These are phyloP conservation scores for Yarrowia sp. DNA, from an alignment of 805 yeast genomes.

Conservation along the genomic window DNA sequence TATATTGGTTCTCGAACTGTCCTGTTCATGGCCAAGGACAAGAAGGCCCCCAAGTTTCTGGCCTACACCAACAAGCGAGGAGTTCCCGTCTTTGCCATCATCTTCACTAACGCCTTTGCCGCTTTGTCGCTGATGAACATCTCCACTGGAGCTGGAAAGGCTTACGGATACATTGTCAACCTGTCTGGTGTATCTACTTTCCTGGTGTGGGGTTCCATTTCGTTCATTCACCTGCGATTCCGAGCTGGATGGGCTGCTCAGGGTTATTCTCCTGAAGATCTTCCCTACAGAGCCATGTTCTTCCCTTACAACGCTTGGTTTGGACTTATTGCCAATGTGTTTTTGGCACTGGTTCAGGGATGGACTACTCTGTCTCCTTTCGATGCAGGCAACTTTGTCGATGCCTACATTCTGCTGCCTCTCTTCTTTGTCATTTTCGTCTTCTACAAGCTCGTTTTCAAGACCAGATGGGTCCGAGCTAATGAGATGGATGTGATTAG, in stretches of 20 bases:
- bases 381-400: constrained; percentile 53
- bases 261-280: constrained; percentile 46
- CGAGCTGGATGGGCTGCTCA: constrained; percentile 48
- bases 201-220: constrained; percentile 63
- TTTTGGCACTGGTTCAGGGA: constrained; percentile 62
- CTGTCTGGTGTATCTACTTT: constrained; percentile 66
- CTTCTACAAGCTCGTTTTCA: constrained; percentile 40
- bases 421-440: constrained; percentile 50
- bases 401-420: constrained; percentile 63
- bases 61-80: constrained; percentile 55
- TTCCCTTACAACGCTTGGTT: constrained; percentile 53
- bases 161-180: constrained; percentile 59
- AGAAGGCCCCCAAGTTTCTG: constrained; percentile 58
- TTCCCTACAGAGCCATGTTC: constrained; percentile 53
- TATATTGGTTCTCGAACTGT: constrained; percentile 68
- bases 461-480: constrained; percentile 44
- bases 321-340: constrained; percentile 50
- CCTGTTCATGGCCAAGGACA: constrained; percentile 60
- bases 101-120: constrained; percentile 54
- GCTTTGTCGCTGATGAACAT: constrained; percentile 57
- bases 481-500: constrained; percentile 44
- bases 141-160: constrained; percentile 57
- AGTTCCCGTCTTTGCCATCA: constrained; percentile 61
- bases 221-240: constrained; percentile 56
- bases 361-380: constrained; percentile 65